Evolutionary conservation across 164 flowering plant genomes (phyloP).

Genomic region (Cinnamomum micranthum): DNA sequence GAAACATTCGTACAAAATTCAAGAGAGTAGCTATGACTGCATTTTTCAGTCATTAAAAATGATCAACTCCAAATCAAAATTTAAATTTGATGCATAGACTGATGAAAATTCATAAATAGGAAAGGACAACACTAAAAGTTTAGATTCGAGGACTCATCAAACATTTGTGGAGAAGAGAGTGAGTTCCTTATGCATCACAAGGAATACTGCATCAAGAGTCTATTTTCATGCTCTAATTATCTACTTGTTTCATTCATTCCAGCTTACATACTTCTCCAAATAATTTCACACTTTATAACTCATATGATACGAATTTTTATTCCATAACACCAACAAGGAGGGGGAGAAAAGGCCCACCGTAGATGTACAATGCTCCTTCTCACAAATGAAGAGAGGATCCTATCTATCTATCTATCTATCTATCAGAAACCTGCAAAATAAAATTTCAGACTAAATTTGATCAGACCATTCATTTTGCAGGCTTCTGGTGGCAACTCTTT

Average conservation of each 20-base stretch:
- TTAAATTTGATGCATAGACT: neutral
- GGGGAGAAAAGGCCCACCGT: neutral
- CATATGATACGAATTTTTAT: neutral
- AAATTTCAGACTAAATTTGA: neutral
- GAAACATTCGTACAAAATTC: slow-evolving; percentile 81
- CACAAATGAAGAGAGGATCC: neutral
- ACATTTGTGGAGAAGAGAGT: neutral
- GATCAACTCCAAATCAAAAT: neutral
- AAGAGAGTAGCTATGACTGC: slow-evolving; percentile 81
- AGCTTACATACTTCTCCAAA: neutral
- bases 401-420: too few species aligned
- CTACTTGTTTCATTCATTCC: neutral
- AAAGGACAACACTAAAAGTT: neutral
- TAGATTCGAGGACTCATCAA: neutral
- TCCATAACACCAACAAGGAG: neutral
- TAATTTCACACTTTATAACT: neutral
- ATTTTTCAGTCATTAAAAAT: neutral
- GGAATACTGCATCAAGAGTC: neutral
- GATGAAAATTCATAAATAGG: neutral
- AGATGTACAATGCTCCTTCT: neutral
- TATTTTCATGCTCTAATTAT: neutral
- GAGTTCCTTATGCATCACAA: neutral
- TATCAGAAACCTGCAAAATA: neutral
- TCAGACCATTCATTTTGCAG: neutral
- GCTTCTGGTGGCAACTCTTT: neutral